Conservation (phyloP, 2,329 filamentous ascomycete species). For the Fusarium burgessii region DNA sequence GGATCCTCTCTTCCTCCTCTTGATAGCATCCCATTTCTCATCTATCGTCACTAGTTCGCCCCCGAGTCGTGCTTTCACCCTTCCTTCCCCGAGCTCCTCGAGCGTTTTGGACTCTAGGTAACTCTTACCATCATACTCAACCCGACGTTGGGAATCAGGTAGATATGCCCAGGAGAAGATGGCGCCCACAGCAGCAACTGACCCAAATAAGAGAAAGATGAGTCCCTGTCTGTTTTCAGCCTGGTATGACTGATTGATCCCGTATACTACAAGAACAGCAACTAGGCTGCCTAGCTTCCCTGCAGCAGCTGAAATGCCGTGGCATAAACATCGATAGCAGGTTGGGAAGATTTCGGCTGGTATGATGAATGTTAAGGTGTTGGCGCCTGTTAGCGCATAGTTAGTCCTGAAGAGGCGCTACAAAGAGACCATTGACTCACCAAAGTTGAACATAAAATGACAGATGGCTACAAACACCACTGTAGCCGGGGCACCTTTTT, state of each 20-base stretch:
- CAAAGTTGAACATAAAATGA: constrained; percentile 68
- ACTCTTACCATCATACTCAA: constrained; percentile 52
- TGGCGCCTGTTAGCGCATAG: constrained; percentile 58
- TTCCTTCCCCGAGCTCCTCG: constrained; percentile 64
- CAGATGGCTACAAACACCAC: constrained; percentile 64
- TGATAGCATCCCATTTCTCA: constrained; percentile 58
- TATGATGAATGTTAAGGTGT: constrained; percentile 73
- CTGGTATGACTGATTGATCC: constrained; percentile 60
- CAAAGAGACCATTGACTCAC: constrained; percentile 48
- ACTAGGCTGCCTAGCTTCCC: constrained; percentile 70
- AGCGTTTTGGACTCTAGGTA: constrained; percentile 60
- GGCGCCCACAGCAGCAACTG: constrained; percentile 62
- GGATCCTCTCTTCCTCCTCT: constrained; percentile 48
- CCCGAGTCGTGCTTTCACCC: constrained; percentile 57
- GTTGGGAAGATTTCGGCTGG: constrained; percentile 75
- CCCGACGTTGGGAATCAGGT: constrained; percentile 60
- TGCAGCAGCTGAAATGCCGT: constrained; percentile 70
- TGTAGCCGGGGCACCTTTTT: constrained; percentile 57
- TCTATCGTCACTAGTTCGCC: constrained; percentile 59
- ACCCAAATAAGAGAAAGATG: constrained; percentile 63
- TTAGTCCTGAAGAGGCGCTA: not conserved
- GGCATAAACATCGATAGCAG: constrained; percentile 71
- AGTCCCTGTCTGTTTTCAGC: constrained; percentile 60
- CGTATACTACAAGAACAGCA: constrained; percentile 63
- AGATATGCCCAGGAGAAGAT: constrained; percentile 65